Evolutionary conservation across 306 rosid species (phyloP).

Genomic region (Castanea mollissima): DNA sequence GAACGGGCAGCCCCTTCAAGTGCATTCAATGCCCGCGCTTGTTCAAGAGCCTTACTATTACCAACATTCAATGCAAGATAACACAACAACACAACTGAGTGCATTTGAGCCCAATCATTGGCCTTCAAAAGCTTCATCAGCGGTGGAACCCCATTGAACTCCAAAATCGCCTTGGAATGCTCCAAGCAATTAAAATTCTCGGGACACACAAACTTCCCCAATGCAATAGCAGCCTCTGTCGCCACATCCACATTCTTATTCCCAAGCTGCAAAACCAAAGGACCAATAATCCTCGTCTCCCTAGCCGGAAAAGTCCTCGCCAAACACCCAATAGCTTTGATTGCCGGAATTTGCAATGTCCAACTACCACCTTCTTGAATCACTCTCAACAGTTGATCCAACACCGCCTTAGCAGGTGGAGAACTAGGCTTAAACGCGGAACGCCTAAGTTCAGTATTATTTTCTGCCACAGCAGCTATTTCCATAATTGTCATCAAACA

Average conservation of each 20-base stretch:
- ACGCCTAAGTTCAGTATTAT: slow-evolving; percentile 63
- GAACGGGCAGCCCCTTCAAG: slow-evolving; percentile 64
- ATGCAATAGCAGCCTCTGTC: slow-evolving; percentile 59
- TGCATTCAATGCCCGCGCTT: slow-evolving; percentile 61
- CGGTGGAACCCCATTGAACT: slow-evolving; percentile 65
- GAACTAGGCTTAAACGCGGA: slow-evolving; percentile 70
- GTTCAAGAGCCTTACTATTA: slow-evolving; percentile 75
- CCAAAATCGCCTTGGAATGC: slow-evolving; percentile 74
- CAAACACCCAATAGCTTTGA: slow-evolving; percentile 73
- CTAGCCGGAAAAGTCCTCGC: slow-evolving; percentile 77
- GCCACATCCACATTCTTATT: slow-evolving; percentile 56
- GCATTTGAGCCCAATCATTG: slow-evolving; percentile 46
- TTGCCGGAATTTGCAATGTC: slow-evolving; percentile 56
- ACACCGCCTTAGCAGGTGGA: slow-evolving; percentile 64
- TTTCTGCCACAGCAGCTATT: slow-evolving; percentile 67
- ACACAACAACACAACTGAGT: slow-evolving; percentile 52
- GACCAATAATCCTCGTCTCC: slow-evolving; percentile 65
- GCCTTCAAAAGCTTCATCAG: slow-evolving; percentile 50
- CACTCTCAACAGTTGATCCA: slow-evolving; percentile 76
- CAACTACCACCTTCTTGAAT: slow-evolving; percentile 39
- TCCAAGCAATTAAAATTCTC: slow-evolving; percentile 65
- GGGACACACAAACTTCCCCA: slow-evolving; percentile 63
- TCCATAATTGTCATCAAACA: slow-evolving; percentile 87
- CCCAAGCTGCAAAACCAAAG: slow-evolving; percentile 67
- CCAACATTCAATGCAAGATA: slow-evolving; percentile 74